Conservation (phyloP, 257 asterid genomes). For the Anisodus acutangulus region DNA sequence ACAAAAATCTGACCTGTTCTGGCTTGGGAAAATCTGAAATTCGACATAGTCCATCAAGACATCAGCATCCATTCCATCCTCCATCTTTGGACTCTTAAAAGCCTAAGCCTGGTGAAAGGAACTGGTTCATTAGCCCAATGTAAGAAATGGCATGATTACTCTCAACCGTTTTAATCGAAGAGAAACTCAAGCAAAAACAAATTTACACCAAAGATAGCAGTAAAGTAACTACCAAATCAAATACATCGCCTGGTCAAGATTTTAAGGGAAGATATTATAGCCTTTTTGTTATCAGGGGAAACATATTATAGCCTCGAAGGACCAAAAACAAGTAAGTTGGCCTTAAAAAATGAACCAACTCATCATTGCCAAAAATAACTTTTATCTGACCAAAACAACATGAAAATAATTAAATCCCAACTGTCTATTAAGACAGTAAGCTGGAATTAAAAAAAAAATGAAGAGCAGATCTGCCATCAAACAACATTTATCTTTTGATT, state of each 20-base stretch:
- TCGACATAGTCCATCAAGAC: conserved; percentile 66
- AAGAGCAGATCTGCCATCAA: conserved; percentile 52
- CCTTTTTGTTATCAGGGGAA: background rate
- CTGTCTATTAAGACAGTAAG: background rate
- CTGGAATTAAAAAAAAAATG: background rate
- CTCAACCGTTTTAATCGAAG: background rate
- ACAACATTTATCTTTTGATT: background rate
- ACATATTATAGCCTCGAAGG: background rate
- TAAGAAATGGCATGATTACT: background rate
- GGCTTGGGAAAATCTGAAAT: conserved; percentile 68
- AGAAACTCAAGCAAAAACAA: conserved; percentile 3
- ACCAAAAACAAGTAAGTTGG: background rate
- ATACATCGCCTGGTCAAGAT: background rate
- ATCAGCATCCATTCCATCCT: conserved; percentile 50
- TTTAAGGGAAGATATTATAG: background rate
- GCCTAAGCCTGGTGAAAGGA: conserved; percentile 40
- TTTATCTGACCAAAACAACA: conserved; percentile 26
- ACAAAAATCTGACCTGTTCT: conserved; percentile 62
- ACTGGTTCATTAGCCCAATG: background rate
- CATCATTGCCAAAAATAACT: background rate
- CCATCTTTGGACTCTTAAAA: conserved; percentile 53
- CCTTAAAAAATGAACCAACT: background rate
- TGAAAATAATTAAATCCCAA: background rate
- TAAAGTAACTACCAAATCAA: conserved; percentile 24
- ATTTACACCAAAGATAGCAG: background rate